phyloP scores from a whole-genome alignment of 768 basidiomycete genomes.

The Trametes meyenii region DNA sequence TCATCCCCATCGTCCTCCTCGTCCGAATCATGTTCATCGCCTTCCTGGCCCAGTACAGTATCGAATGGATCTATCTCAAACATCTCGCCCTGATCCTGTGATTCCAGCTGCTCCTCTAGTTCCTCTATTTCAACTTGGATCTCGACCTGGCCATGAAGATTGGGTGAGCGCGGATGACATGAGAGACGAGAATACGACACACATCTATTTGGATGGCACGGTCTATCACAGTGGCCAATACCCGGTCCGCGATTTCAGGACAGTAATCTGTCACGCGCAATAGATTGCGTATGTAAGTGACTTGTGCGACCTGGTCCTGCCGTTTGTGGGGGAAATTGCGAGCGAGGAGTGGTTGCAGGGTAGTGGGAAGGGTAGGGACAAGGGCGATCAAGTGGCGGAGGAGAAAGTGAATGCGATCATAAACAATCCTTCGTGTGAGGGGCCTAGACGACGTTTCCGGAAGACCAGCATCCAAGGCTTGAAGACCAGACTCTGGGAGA shows the following conservation, averaged over 20 bases:
- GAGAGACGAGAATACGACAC: slow-evolving; percentile 34
- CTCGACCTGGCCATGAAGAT: slow-evolving; percentile 67
- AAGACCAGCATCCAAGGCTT: slow-evolving; percentile 56
- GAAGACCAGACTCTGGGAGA: slow-evolving; percentile 69
- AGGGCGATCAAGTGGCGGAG: slow-evolving; percentile 86
- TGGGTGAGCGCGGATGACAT: neutral
- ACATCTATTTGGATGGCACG: slow-evolving; percentile 97
- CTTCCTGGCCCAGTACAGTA: slow-evolving; percentile 77
- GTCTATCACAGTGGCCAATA: slow-evolving; percentile 86
- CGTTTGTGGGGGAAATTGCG: slow-evolving; percentile 93
- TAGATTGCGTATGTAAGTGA: slow-evolving; percentile 90
- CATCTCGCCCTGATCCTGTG: slow-evolving; percentile 53
- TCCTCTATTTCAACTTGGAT: slow-evolving; percentile 96
- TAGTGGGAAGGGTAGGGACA: slow-evolving; percentile 88
- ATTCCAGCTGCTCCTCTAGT: slow-evolving; percentile 66
- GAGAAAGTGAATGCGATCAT: slow-evolving; percentile 84
- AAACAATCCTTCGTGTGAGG: slow-evolving; percentile 80
- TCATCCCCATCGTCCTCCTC: slow-evolving; percentile 49
- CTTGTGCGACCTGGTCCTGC: slow-evolving; percentile 75
- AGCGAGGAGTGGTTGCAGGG: slow-evolving; percentile 82
- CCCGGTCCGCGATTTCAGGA: slow-evolving; percentile 80
- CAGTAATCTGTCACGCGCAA: slow-evolving; percentile 85
- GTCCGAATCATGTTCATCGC: slow-evolving; percentile 56
- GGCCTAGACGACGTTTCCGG: slow-evolving; percentile 70
- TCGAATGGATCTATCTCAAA: slow-evolving; percentile 89